Evolutionary conservation across 2,329 filamentous ascomycete species (phyloP).

Genomic region (Alternaria longipes): DNA sequence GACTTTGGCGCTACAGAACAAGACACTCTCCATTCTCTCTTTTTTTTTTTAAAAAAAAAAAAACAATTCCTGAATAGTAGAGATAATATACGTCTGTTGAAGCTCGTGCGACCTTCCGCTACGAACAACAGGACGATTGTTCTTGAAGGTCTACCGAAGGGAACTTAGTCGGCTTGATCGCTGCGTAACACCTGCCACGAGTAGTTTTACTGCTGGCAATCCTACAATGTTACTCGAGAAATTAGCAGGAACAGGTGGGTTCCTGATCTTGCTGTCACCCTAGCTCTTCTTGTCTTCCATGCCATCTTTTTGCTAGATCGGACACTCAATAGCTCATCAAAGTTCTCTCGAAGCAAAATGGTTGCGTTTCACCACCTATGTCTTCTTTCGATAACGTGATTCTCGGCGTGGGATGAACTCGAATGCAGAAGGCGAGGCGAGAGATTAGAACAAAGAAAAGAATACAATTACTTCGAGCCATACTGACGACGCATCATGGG

Average conservation of each 20-base stretch:
- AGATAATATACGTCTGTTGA: background rate
- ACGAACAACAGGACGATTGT: background rate
- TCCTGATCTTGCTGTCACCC: background rate
- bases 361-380: background rate
- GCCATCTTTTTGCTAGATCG: background rate
- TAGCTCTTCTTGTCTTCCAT: background rate
- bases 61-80: background rate
- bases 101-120: background rate
- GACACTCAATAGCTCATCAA: background rate
- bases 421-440: background rate
- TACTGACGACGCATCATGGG: background rate
- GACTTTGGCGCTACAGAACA: background rate
- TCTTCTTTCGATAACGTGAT: background rate
- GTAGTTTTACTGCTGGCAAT: background rate
- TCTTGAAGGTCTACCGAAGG: background rate
- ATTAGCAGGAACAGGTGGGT: background rate
- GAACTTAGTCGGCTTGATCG: background rate
- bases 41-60: too few species aligned
- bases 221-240: background rate
- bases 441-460: background rate
- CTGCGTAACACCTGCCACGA: background rate
- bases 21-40: background rate
- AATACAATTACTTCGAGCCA: background rate
- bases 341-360: background rate
- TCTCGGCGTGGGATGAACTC: background rate